phyloP scores from a whole-genome alignment of 495 filamentous ascomycete species.

The Trichoderma orchidacearum region DNA sequence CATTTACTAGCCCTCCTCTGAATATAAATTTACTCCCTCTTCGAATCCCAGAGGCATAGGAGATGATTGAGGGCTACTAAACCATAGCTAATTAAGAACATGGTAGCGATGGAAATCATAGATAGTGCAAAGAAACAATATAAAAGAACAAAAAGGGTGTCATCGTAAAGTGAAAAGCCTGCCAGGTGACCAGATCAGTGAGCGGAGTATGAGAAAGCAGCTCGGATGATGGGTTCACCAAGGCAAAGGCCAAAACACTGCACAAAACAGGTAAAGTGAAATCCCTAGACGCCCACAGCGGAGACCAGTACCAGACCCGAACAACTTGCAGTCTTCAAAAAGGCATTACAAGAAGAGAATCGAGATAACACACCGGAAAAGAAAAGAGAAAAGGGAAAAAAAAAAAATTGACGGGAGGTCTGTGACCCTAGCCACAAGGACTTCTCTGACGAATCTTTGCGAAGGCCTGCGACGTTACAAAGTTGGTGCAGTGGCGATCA shows the following conservation, averaged over 20 bases:
- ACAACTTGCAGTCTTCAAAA: neutral
- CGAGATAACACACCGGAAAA: neutral
- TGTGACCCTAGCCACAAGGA: neutral
- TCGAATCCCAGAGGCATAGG: neutral
- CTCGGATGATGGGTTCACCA: too few relatives aligned
- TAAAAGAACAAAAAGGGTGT: neutral
- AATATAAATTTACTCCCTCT: neutral
- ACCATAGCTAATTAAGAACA: neutral
- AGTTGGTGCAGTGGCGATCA: slow-evolving; percentile 18
- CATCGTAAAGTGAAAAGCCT: too few relatives aligned
- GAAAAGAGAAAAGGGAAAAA: neutral
- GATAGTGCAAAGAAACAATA: neutral
- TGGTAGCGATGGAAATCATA: neutral
- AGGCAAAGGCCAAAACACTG: too few relatives aligned
- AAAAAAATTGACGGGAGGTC: neutral
- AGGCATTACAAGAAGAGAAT: neutral
- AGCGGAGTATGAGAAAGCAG: too few relatives aligned
- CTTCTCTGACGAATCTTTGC: neutral
- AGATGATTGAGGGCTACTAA: neutral
- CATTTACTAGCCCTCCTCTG: neutral
- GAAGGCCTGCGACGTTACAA: slow-evolving; percentile 4
- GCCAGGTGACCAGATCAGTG: too few relatives aligned
- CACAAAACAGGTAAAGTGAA: too few relatives aligned
- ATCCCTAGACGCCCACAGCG: too few relatives aligned
- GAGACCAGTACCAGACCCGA: too few relatives aligned